Base-by-base conservation (phyloP, 129 eudicot species). In the Glebionis coronaria region DNA sequence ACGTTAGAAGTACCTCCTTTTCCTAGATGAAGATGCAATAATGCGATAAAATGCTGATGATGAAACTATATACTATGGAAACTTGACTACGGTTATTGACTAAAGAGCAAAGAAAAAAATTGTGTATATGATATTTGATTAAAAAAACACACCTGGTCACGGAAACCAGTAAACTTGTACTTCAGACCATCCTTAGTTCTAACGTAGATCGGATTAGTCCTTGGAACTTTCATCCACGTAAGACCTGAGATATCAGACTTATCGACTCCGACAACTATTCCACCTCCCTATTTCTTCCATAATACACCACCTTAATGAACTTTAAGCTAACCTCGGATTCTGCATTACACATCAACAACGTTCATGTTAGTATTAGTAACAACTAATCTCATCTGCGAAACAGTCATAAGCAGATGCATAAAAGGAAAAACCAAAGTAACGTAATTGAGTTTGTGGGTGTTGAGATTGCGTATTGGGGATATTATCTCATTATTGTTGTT, bases 251-350 rank as follows among this genome's bases (percentile, higher is more conserved):
- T 66, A 56, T 91, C 85, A 62, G 83, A 54, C 46, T 74, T 91
- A 40, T 88, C 97, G 29, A 91, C 90, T 76, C 88, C 97, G 50
- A 88, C 88, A 44, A 94, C 90, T 76, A 85, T 88, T 21, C 98
- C 96, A 64, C 98, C 96, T 1, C 96, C 98, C 73, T 81, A 91
- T 76, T 85, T 91, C 82, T 82, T 91, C 96, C 98, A 91, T 56
- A 78, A 50, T 47, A 91, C 66, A 68, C 96, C 96, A 9, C 88
- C 85, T 10, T 91, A 50, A 68, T 91, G 85, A 76, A 91, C 91
- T 67, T 70, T 88, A 5, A 88, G 81, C 70, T 88, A 94, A 47
- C 96, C 98, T 42, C n/a, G 86, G 88, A 70, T 82, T 91, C 96
- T 88, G 84, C 78, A 83, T 75, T 46, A 23, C 12, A n/a, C 49